Evolutionary conservation across 2,329 filamentous ascomycete genomes (phyloP), one percentile per base, ranked within the genome.

Genomic region (Trichoderma sp.): DNA sequence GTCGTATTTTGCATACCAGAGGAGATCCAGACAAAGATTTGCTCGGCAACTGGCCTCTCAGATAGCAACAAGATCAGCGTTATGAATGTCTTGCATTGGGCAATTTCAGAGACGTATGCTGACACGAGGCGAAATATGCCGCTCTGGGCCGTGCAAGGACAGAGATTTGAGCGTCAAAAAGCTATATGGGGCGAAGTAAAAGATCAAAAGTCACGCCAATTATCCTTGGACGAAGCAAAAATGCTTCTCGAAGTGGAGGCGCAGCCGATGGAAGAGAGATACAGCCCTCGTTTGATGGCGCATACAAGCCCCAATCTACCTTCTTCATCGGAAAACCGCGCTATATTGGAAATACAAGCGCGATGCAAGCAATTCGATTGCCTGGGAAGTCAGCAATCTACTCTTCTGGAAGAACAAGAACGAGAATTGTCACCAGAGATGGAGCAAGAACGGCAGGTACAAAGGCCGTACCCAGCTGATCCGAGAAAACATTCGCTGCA

Each of bases 361-460:
- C 32, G 32, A 34, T 14, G 32, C 32, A 34, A 34, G 32, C 11
- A 34, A 34, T 34, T 34, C 11, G 11, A 34, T 34, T 34, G 32
- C 11, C 11, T 34, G 32, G 32, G 32, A 5, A 13, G 34, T 5
- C 26, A 49, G 7, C 4, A 28, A n/a, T 51, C 67, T 0, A 18
- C 30, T 3, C 49, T 69, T 5, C 49, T 32, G 18, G 89, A 92
- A 72, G 90, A 93, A 68, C 89, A 92, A 71, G 90, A 93, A 74
- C 82, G 90, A 0, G 90, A 92, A 70, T 79, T 93, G 0, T 82
- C 87, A 0, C 88, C 87, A 0, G 90, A 93, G 70, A 83, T 86
- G 0, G 87, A 92, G 71, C 78, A 84, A 30, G 87, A 92, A 72
- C 79, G 83, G 1, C 79, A 91, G 59, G 72, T 87, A 0, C 80